These are phyloP conservation scores for Ganoderma multipileum DNA, from an alignment of 1,284 basidiomycete species.

Conservation along the genomic window DNA sequence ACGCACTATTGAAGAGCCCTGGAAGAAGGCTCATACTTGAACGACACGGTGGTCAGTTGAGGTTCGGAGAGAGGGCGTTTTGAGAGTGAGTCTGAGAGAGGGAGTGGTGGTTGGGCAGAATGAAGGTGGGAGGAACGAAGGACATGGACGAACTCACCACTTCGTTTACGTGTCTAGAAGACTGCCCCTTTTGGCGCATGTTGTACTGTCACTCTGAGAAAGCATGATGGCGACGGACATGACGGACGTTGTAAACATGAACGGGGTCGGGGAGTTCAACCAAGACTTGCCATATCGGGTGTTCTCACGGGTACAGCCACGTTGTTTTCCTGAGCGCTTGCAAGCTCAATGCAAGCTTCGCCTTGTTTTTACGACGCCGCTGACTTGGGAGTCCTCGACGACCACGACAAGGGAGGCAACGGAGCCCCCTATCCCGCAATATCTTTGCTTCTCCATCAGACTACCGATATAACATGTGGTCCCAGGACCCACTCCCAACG, in stretches of 20 bases:
- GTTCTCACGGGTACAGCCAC: slow-evolving; percentile 3
- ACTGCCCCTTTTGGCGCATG: neutral
- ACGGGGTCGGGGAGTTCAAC: neutral
- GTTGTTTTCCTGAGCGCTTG: slow-evolving; percentile 1
- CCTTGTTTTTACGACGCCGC: neutral
- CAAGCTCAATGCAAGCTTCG: neutral
- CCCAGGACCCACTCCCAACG: neutral
- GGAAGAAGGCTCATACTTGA: slow-evolving; percentile 11
- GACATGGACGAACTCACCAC: neutral
- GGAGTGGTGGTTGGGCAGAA: neutral
- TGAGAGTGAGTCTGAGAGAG: neutral
- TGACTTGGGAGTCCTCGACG: neutral
- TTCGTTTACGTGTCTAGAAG: neutral
- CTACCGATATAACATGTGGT: neutral
- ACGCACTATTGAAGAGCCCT: slow-evolving; percentile 1
- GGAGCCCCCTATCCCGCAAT: neutral
- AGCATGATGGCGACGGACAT: slow-evolving; percentile 2
- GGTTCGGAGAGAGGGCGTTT: too few relatives aligned
- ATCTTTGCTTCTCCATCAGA: neutral
- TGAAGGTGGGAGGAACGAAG: neutral
- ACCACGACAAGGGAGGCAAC: neutral
- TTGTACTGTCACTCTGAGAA: slow-evolving; percentile 1
- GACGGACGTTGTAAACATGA: neutral
- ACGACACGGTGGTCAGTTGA: neutral
- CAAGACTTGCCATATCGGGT: neutral